These are phyloP conservation scores for Melanomma pulvis-pyrius DNA, from an alignment of 495 filamentous ascomycete species.

Conservation along the genomic window DNA sequence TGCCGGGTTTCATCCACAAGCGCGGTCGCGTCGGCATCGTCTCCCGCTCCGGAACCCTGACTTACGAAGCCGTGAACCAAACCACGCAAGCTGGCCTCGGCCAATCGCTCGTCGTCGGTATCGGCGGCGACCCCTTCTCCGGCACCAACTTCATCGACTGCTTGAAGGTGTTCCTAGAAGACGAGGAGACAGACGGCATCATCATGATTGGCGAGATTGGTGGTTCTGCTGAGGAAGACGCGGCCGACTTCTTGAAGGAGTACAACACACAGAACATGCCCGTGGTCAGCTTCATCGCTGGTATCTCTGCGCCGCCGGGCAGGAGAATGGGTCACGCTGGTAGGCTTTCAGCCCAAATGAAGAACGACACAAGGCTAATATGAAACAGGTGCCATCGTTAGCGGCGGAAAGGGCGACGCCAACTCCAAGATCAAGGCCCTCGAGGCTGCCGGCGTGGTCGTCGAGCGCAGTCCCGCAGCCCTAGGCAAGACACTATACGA, in stretches of 20 bases:
- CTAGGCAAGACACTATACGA: conserved; percentile 90
- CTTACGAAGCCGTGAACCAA: conserved; percentile 99
- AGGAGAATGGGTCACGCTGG: conserved; percentile 98
- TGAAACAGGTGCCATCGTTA: conserved; percentile 77
- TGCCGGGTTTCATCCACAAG: conserved; percentile 99
- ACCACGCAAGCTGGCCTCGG: conserved; percentile 95
- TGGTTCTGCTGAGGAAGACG: conserved; percentile 95
- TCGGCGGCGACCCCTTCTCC: conserved; percentile 97
- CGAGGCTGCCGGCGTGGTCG: conserved; percentile 89
- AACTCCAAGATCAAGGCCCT: conserved; percentile 97
- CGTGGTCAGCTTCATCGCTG: conserved; percentile 96
- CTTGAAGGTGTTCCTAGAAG: conserved; percentile 92
- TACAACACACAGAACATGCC: conserved; percentile 94
- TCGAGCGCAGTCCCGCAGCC: conserved; percentile 89
- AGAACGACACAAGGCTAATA: conserved; percentile 21
- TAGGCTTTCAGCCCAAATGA: conserved; percentile 27
- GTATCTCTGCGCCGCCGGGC: conserved; percentile 94
- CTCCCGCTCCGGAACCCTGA: conserved; percentile 95
- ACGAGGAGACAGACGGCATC: conserved; percentile 96
- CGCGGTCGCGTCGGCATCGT: conserved; percentile 98
- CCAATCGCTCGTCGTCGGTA: conserved; percentile 96
- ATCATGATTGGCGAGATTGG: conserved; percentile 99
- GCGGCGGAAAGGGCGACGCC: conserved; percentile 94
- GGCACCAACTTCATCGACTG: conserved; percentile 99
- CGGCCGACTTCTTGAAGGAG: conserved; percentile 89